Evolutionary conservation across 2,329 filamentous ascomycete genomes (phyloP), one percentile per base, ranked within the genome.

Genomic region (Neonectria faginata): DNA sequence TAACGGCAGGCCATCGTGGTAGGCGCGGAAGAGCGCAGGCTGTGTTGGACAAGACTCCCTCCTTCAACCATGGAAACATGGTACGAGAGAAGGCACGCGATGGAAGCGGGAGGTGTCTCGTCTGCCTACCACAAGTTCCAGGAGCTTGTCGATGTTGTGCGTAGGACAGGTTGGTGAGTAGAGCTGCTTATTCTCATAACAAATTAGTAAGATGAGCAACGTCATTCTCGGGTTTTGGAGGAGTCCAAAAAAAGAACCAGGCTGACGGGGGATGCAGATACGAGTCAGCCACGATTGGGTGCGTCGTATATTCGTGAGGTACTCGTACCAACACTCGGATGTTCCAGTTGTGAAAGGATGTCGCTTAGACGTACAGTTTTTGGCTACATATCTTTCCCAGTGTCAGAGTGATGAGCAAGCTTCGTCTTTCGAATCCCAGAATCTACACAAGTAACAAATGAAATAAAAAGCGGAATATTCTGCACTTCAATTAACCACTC

Each of bases 1-100:
- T 70, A 16, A 71, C 20, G 5, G 60, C 47, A 10, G 44, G 64
- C 18, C 68, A 66, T 31, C 66, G 66, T 8, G 66, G 22, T 5
- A 64, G 55, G 12, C 66, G 27, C 10, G 54, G 16, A 3, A 33
- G 25, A 20, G 58, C 31, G 42, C 60, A 69, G 29, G 48, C 45
- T 16, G 47, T 41, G 14, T 60, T 58, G 50, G 55, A 55, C 9
- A 27, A 41, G 51, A 42, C 54, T 18, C 50, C 45, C 20, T 69
- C 56, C 4, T 51, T 66, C 58, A 54, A 63, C 42, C 57, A 31
- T 14, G 16, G 39, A 18, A 67, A 44, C 65, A 70, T 70, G 3
- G 9, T 22, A 41, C 41, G 25, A 50, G 3, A 18, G n/a, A 11
- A 18, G n/a, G 25, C 5, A 10, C 3, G 12, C 9, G n/a, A 25